These are phyloP conservation scores for Cordyceps cicadae DNA, from an alignment of 2,329 filamentous ascomycete genomes.

Conservation along the genomic window DNA sequence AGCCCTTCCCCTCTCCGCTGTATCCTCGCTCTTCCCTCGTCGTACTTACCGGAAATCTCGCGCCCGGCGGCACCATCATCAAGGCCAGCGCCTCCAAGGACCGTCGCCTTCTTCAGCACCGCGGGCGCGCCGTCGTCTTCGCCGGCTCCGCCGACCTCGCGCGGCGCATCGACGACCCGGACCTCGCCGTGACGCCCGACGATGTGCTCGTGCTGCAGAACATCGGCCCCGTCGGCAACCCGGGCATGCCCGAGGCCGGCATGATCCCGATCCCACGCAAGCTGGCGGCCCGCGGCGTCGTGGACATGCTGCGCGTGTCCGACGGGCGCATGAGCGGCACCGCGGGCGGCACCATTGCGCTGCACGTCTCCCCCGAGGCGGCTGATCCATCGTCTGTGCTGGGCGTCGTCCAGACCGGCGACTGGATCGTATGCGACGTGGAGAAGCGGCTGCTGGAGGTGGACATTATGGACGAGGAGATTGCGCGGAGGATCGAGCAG, in stretches of 20 bases:
- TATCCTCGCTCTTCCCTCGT: constrained; percentile 72
- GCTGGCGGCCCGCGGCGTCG: constrained; percentile 63
- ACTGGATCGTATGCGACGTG: constrained; percentile 70
- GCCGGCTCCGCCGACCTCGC: constrained; percentile 68
- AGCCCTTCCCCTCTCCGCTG: constrained; percentile 55
- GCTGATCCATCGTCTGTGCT: constrained; percentile 68
- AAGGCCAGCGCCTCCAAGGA: constrained; percentile 86
- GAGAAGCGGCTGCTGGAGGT: constrained; percentile 51
- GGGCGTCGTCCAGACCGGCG: constrained; percentile 67
- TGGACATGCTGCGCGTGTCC: constrained; percentile 75
- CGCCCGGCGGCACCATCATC: constrained; percentile 73
- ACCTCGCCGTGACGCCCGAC: constrained; percentile 52
- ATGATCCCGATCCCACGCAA: constrained; percentile 62
- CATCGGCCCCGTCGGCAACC: constrained; percentile 82
- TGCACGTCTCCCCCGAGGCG: constrained; percentile 81
- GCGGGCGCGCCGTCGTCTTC: constrained; percentile 53
- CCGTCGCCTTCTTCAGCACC: constrained; percentile 42
- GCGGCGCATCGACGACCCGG: constrained; percentile 46
- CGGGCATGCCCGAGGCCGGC: constrained; percentile 85
- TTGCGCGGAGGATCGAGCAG: constrained; percentile 48
- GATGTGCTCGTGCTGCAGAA: constrained; percentile 75
- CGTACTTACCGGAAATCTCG: constrained; percentile 75
- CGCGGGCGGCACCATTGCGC: constrained; percentile 79
- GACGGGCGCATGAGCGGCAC: constrained; percentile 85
- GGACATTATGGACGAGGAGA: constrained; percentile 61